phyloP scores from a whole-genome alignment of 192 early-diverging fungal species.

The Chytriomyces confervae region DNA sequence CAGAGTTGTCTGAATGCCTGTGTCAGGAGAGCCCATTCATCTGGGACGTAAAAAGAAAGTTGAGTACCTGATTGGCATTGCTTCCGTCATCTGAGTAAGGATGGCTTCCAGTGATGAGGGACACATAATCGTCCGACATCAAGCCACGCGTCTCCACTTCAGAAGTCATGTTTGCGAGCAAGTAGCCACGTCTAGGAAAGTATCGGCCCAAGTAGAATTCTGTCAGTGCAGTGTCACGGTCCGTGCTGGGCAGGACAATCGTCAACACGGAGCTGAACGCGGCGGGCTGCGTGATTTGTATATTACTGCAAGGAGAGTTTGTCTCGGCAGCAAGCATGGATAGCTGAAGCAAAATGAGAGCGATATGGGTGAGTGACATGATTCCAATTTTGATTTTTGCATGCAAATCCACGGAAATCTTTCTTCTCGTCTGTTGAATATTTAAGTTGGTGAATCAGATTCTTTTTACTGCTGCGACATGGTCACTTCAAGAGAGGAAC shows the following conservation, averaged over 20 bases:
- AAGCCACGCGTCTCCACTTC: background rate
- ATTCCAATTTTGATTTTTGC: background rate
- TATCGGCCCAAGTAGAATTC: slow-evolving; percentile 31
- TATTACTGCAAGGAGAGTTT: background rate
- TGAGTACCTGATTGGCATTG: slow-evolving; percentile 32
- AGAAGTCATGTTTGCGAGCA: slow-evolving; percentile 29
- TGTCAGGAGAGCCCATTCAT: background rate
- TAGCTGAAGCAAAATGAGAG: background rate
- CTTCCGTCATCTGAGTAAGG: slow-evolving; percentile 47
- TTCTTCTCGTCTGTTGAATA: no score
- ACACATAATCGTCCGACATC: slow-evolving; percentile 60
- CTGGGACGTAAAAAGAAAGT: background rate
- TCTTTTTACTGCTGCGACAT: no score
- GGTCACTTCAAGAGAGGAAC: no score
- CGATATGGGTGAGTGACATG: no score
- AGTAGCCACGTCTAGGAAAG: slow-evolving; percentile 25
- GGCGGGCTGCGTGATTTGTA: background rate
- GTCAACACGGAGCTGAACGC: slow-evolving; percentile 28
- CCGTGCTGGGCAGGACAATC: slow-evolving; percentile 31
- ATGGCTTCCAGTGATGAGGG: slow-evolving; percentile 49
- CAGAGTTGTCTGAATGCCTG: background rate
- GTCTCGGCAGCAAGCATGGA: background rate
- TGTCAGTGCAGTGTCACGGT: slow-evolving; percentile 2
- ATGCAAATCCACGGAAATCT: background rate
- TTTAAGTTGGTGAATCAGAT: no score